phyloP scores from a whole-genome alignment of 78 protist species.

The Dictyostelium brefeldianum region DNA sequence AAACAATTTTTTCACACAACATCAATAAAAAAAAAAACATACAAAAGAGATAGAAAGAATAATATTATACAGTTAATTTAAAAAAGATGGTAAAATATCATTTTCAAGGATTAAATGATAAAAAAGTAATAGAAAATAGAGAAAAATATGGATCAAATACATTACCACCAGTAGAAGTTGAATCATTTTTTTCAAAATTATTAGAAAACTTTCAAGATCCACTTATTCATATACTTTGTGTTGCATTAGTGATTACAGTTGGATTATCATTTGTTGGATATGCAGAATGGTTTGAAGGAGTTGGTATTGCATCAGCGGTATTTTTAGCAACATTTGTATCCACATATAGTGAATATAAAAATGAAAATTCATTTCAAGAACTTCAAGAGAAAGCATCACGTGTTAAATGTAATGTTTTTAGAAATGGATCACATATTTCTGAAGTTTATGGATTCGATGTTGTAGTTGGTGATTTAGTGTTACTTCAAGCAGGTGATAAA shows the following conservation, averaged over 20 bases:
- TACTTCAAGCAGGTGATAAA: constrained; percentile 86
- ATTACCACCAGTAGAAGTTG: constrained; percentile 84
- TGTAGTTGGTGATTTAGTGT: constrained; percentile 89
- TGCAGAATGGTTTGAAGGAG: constrained; percentile 88
- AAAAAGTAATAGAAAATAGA: constrained; percentile 55
- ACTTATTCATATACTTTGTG: constrained; percentile 80
- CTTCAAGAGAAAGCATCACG: constrained; percentile 86
- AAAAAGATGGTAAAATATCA: constrained; percentile 71
- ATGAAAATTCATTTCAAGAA: constrained; percentile 80
- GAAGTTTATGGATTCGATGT: constrained; percentile 75
- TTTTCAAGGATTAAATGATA: constrained; percentile 72
- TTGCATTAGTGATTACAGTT: constrained; percentile 83
- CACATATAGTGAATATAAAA: constrained; percentile 83
- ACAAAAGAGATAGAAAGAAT: no score
- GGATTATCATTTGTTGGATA: constrained; percentile 76
- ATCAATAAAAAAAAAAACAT: no score
- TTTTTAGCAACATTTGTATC: constrained; percentile 86
- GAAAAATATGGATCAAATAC: constrained; percentile 79
- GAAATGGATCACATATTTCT: constrained; percentile 69
- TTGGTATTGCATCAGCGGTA: constrained; percentile 88
- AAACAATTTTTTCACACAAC: no score
- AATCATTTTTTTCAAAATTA: constrained; percentile 76
- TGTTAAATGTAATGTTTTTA: constrained; percentile 70
- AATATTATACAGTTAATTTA: neutral
- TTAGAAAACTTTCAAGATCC: constrained; percentile 86